A percentile compares a stretch with the other conserved stretches of the same genome.
Conservation (phyloP, 129 eudicot genomes). For the Flaveria robusta region DNA sequence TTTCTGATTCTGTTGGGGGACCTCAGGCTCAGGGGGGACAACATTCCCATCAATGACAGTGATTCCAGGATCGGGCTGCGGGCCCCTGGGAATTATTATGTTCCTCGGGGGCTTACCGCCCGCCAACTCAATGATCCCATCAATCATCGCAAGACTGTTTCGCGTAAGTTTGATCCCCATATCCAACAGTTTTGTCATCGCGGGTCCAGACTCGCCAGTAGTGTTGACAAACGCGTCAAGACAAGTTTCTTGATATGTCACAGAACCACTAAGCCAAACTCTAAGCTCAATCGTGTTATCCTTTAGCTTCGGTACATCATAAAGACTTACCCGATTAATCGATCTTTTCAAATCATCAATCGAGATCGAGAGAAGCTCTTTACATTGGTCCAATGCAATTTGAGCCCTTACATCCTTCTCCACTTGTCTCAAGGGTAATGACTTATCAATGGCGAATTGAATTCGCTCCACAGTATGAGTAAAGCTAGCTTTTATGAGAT, state of each 20-base stretch:
- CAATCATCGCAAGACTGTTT: slow-evolving; percentile 54
- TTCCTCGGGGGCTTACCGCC: background rate
- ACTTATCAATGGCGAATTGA: slow-evolving; percentile 30
- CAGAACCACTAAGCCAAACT: slow-evolving; percentile 60
- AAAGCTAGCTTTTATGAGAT: slow-evolving; percentile 41
- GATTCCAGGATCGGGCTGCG: background rate
- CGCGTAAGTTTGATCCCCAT: slow-evolving; percentile 37
- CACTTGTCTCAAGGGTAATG: slow-evolving; percentile 27
- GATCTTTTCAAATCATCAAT: slow-evolving; percentile 52
- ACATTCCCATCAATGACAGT: background rate
- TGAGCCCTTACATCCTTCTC: slow-evolving; percentile 40
- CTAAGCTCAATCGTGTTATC: slow-evolving; percentile 40
- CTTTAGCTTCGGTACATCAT: slow-evolving; percentile 30
- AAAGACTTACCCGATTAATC: slow-evolving; percentile 16
- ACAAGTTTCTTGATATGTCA: slow-evolving; percentile 63
- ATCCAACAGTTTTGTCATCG: slow-evolving; percentile 45
- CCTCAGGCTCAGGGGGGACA: background rate
- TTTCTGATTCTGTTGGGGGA: background rate
- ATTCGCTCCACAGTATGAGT: slow-evolving; percentile 31
- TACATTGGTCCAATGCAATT: slow-evolving; percentile 42
- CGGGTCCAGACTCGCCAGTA: slow-evolving; percentile 31
- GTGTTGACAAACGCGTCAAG: slow-evolving; percentile 53
- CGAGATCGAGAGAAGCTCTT: slow-evolving; percentile 42
- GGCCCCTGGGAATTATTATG: background rate
- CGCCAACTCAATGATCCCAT: slow-evolving; percentile 32